phyloP scores from a whole-genome alignment of 1,284 basidiomycete species.

The Irpex sp. region DNA sequence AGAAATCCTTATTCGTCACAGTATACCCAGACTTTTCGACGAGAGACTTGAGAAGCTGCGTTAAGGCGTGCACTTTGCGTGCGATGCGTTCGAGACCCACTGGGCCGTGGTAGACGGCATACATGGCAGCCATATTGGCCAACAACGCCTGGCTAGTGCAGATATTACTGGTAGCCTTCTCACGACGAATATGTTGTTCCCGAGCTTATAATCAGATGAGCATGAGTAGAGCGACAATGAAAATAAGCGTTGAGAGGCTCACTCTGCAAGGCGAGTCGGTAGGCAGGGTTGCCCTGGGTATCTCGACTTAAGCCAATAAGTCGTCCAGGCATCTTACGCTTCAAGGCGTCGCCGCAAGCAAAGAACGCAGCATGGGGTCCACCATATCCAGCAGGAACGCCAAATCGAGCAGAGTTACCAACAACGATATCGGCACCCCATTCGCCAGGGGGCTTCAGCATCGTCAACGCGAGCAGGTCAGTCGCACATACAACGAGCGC shows the following conservation, averaged over 20 bases:
- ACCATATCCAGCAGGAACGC: constrained; percentile 88
- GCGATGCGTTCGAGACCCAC: constrained; percentile 85
- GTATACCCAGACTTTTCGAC: constrained; percentile 76
- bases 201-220: constrained; percentile 53
- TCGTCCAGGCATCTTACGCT: constrained; percentile 96
- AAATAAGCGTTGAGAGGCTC: constrained; percentile 26
- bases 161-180: constrained; percentile 94
- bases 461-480: constrained; percentile 89
- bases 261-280: constrained; percentile 94
- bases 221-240: not conserved
- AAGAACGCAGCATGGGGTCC: constrained; percentile 97
- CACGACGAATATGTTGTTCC: constrained; percentile 94
- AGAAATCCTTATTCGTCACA: constrained; percentile 68
- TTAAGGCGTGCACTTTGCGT: constrained; percentile 86
- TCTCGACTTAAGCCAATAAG: constrained; percentile 92
- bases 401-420: constrained; percentile 94
- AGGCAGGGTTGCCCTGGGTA: constrained; percentile 81
- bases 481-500: constrained; percentile 86
- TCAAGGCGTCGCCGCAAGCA: constrained; percentile 88
- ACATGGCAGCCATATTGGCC: constrained; percentile 98
- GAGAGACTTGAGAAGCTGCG: constrained; percentile 72
- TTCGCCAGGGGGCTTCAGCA: constrained; percentile 95
- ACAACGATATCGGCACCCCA: constrained; percentile 98
- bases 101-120: constrained; percentile 96
- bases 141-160: constrained; percentile 93